Evolutionary conservation across 805 yeast species (phyloP), one percentile per base, ranked within the genome.

Genomic region (Ogataea wickerhamii): DNA sequence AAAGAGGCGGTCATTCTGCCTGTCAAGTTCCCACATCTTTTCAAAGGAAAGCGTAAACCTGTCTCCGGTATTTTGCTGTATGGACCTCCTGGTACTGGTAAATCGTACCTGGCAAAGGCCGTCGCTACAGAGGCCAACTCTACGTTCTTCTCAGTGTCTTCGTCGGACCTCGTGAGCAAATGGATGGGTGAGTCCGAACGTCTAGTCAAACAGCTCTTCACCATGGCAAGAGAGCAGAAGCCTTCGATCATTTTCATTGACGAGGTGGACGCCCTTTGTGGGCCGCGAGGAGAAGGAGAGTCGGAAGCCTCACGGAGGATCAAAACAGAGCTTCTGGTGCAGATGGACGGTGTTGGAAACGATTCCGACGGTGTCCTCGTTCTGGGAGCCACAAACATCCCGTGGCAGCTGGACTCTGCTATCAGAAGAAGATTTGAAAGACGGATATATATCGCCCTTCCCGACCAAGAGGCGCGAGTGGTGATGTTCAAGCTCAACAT

Each of bases 161-260:
- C 96, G 0, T 85, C 95, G 11, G 98, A 93, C 62, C 73, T 93
- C 53, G 98, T 93, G 3, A 83, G 95, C 49, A 93, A 93, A 63
- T 93, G 98, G 98, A 91, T 91, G 97, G 98, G 98, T 53, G 98
- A 93, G 62, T 82, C 94, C 18, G 98, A 93, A 63, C 79, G 98
- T 63, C 75, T 93, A 40, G 98, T 93, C 19, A 93, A 91, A 61
- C 97, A 93, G 58, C 71, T 93, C 47, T 93, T 93, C 64, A 76
- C 82, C 23, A 87, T 91, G 95, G 98, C 98, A 4, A 74, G 98
- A 48, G 98, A 93, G 61, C 85, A 82, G 57, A 89, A 87, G 56
- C 98, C 98, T 1, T 80, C 95, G 0, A 94, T 93, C 50, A 93
- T 93, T 35, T 93, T 93, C 62, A 93, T 93, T 38, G 98, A 93